Percentiles rank a stretch among this genome's conserved stretches.
Evolutionary conservation across 176 grass and related monocot species (phyloP).

Genomic region (Rhynchospora tenuis): DNA sequence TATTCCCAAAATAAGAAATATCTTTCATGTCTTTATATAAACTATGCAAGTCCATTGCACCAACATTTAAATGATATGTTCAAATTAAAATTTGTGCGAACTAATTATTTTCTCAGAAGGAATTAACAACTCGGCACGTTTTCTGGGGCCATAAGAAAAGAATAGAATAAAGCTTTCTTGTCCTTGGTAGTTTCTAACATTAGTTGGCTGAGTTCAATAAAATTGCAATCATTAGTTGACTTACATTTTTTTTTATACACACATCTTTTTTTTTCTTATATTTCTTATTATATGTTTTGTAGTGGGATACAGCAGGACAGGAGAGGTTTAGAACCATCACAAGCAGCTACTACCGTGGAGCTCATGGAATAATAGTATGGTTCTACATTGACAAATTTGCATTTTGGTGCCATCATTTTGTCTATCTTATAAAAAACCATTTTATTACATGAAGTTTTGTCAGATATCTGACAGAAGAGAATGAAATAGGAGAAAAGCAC

Average conservation of each 20-base stretch:
- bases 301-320: conserved; percentile 98
- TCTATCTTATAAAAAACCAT: neutral
- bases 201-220: neutral
- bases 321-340: conserved; percentile 95
- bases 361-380: conserved; percentile 94
- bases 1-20: neutral
- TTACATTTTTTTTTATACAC: conserved; percentile 16
- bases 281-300: conserved; percentile 20
- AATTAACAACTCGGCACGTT: neutral
- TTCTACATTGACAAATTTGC: neutral
- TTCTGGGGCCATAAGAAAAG: neutral
- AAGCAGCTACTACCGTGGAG: conserved; percentile 92
- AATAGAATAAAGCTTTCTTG: neutral
- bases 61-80: neutral
- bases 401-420: conserved; percentile 19
- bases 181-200: neutral
- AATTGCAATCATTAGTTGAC: neutral
- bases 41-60: conserved; percentile 4
- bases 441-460: neutral
- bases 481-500: no score
- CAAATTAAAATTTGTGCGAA: neutral
- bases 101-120: neutral
- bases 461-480: no score
- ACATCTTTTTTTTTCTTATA: conserved; percentile 30
- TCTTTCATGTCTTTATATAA: neutral